Base-by-base conservation (phyloP, 306 rosid genomes). In the Glycine latifolia region DNA sequence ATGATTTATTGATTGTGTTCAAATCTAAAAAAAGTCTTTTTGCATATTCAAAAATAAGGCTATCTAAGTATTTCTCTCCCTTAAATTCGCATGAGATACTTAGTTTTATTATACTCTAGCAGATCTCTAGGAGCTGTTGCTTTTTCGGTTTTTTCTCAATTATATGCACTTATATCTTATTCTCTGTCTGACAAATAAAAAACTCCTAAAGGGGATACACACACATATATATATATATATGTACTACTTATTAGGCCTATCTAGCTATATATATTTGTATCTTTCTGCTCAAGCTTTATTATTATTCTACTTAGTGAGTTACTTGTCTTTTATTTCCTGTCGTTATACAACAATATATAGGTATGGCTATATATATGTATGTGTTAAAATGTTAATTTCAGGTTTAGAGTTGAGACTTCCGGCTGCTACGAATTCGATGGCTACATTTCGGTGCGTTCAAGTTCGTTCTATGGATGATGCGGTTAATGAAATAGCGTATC, bases 401-500 rank as follows among this genome's bases (percentile, higher is more conserved):
- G 91, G 90, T 78, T 53, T 84, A 31, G 84, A 49, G 73, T 60
- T 37, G 0, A 89, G 82, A n/a, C 85, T 91, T 72, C 97, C 94
- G 4, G 73, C 47, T 0, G 83, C 79, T 54, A 80, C 85, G 87
- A 89, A 61, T 41, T 43, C 89, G 50, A 70, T 75, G 85, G 91
- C 90, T 0, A 65, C 43, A 43, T 91, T 91, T 66, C 87, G 67
- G 14, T 72, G 90, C 50, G 83, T 93, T n/a, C 80, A 78, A 47
- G 87, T 91, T 83, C 84, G 83, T 4, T 86, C 96, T 8, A 37
- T 63, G 83, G 89, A 89, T 55, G 90, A 82, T 1, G 56, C 46
- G 48, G 84, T 75, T 2, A 78, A 88, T 44, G 87, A 91, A 65
- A 73, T 73, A 0, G 97, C 91, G 0, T 93, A 91, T 80, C 92